Base-by-base conservation (phyloP, 768 basidiomycete species). In the Arthromyces matolae region DNA sequence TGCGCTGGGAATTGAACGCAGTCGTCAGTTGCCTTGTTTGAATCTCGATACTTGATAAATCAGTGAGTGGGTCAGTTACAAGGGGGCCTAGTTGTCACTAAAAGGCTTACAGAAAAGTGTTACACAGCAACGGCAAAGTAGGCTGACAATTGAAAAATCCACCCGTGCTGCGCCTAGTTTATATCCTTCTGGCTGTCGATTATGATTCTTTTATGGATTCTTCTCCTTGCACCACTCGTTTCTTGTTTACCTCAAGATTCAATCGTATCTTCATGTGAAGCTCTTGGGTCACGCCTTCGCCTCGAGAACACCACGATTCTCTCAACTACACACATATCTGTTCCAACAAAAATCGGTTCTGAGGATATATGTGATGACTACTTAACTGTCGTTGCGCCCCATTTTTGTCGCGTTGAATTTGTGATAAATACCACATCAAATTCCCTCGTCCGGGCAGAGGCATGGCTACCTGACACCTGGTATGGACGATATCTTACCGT, bases 381-480 rank as follows among this genome's bases (percentile, higher is more conserved):
- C 14, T 32, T 31, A 9, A 37, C 31, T 6, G 3, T 22, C 13
- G 49, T 40, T 25, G 36, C 49, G 14, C 27, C 43, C 13, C 19
- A 41, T 14, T 22, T 52, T 5, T 52, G 51, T 18, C 51, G 46
- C 23, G 41, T 52, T 7, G 25, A 52, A 25, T 52, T 52, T 12
- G 24, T 52, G 7, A 31, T 47, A 2, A 47, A 47, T 5, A 47
- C 51, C 7, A 38, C 45, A 13, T 44, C 46, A 12, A 47, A 27
- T 1, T 47, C 51, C 3, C 16, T 23, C 4, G 31, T 39, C 2
- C 27, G 12, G 28, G 51, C 46, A 40, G 46, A 52, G 25, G 46
- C 51, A 5, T 48, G 51, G 51, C 23, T 52, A 10, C 51, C 51
- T 3, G 51, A 52, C 31, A 46, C 45, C 4, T 51, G 50, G 50